phyloP scores from a whole-genome alignment of 768 basidiomycete species.

The Neoboletus magnificus region DNA sequence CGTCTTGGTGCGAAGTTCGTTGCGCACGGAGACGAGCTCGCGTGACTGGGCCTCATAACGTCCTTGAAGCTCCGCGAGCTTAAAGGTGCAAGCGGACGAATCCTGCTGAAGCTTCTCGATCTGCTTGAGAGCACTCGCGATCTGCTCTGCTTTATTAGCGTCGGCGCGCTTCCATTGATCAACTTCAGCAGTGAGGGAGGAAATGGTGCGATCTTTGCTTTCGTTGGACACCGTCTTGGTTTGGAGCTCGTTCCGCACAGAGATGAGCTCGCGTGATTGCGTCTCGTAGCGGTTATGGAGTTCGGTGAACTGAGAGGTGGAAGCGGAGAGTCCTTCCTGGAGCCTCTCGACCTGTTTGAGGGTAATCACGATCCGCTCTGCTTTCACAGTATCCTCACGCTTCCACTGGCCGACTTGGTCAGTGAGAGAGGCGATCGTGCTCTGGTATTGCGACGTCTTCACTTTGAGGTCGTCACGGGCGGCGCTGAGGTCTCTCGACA shows the following conservation, averaged over 20 bases:
- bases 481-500: neutral
- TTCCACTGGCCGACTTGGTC: conserved; percentile 1
- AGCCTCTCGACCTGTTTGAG: neutral
- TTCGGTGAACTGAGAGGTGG: neutral
- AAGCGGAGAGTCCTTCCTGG: neutral
- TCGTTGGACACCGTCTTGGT: neutral
- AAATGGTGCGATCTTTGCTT: neutral
- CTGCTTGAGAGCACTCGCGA: neutral
- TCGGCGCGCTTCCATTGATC: neutral
- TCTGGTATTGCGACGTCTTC: conserved; percentile 1
- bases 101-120: neutral
- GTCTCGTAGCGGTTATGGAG: neutral
- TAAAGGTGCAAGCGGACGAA: neutral
- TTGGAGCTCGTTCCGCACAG: neutral
- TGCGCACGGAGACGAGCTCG: neutral
- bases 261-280: neutral
- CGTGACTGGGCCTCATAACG: neutral
- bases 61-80: neutral
- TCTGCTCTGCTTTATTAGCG: neutral
- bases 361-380: neutral
- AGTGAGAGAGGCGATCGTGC: neutral
- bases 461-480: neutral
- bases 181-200: neutral
- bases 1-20: neutral
- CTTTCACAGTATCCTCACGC: neutral